These are phyloP conservation scores for Ustilago tritici DNA, from an alignment of 1,284 basidiomycete genomes.

Conservation along the genomic window DNA sequence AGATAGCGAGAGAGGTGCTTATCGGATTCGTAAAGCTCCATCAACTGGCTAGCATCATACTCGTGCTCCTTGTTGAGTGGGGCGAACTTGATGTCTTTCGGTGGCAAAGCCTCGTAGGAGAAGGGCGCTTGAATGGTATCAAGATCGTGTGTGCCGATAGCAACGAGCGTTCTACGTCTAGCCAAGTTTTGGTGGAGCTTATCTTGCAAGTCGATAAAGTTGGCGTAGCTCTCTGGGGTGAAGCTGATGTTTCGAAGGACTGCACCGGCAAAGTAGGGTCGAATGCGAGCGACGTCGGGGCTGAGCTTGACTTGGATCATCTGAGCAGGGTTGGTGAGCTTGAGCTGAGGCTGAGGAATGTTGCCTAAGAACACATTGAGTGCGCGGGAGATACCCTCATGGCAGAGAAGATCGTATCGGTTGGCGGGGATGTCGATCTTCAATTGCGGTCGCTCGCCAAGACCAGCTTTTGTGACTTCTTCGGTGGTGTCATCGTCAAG, in stretches of 20 bases:
- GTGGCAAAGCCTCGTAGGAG: slow-evolving; percentile 88
- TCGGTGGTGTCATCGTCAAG: slow-evolving; percentile 97
- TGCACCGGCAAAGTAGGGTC: slow-evolving; percentile 91
- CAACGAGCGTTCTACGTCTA: slow-evolving; percentile 87
- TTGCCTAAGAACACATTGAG: slow-evolving; percentile 87
- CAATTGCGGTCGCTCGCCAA: slow-evolving; percentile 89
- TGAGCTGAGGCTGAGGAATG: slow-evolving; percentile 74
- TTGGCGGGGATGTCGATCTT: slow-evolving; percentile 99
- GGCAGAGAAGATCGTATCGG: slow-evolving; percentile 94
- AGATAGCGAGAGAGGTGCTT: slow-evolving; percentile 91
- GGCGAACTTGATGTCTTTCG: slow-evolving; percentile 88
- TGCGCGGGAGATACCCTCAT: slow-evolving; percentile 92
- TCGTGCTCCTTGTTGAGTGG: slow-evolving; percentile 84
- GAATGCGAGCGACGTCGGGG: slow-evolving; percentile 73
- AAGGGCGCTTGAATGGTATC: slow-evolving; percentile 89
- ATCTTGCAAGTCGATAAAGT: slow-evolving; percentile 96
- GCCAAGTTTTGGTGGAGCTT: slow-evolving; percentile 98
- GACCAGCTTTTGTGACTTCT: slow-evolving; percentile 79
- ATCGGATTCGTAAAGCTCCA: slow-evolving; percentile 79
- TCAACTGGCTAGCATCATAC: slow-evolving; percentile 71
- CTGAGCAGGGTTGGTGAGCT: slow-evolving; percentile 50
- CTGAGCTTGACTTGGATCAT: slow-evolving; percentile 56
- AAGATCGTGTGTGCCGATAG: slow-evolving; percentile 97
- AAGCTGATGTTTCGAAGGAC: slow-evolving; percentile 89
- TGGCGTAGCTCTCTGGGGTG: slow-evolving; percentile 88